phyloP scores from a whole-genome alignment of 257 asterid species.

The Solanum corneliomulleri region DNA sequence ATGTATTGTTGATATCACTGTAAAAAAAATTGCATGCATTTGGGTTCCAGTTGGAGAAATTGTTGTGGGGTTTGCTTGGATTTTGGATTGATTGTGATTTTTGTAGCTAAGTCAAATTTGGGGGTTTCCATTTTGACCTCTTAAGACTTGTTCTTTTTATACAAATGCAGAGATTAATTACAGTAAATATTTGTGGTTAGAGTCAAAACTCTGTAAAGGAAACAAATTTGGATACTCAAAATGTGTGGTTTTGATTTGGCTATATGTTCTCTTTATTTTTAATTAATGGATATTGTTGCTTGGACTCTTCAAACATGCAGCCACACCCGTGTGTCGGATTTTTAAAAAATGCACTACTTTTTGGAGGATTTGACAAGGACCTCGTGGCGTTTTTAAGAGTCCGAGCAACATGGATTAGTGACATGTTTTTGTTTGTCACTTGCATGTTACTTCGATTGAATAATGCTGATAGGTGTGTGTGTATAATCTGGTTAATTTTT shows the following conservation, averaged over 20 bases:
- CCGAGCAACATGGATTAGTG: not conserved
- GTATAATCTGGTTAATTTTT: not conserved
- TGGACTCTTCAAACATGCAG: not conserved
- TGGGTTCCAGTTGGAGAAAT: not conserved
- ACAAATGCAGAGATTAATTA: not conserved
- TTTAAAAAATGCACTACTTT: not conserved
- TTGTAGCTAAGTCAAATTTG: constrained; percentile 6
- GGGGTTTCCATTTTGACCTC: constrained; percentile 12
- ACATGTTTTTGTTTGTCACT: not conserved
- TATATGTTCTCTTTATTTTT: not conserved
- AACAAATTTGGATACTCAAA: constrained; percentile 36
- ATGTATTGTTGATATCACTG: not conserved
- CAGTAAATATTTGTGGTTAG: not conserved
- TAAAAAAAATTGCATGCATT: constrained; percentile 17
- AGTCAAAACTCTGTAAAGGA: constrained; percentile 14
- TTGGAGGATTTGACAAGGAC: not conserved
- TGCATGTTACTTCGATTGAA: not conserved
- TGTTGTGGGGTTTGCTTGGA: constrained; percentile 24
- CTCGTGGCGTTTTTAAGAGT: not conserved
- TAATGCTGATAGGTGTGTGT: not conserved
- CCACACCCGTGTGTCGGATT: not conserved
- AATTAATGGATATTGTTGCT: not conserved
- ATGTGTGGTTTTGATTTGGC: constrained; percentile 17
- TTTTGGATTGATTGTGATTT: constrained; percentile 20
- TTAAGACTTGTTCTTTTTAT: not conserved